Evolutionary conservation across 2,329 filamentous ascomycete genomes (phyloP).

Genomic region (Aspergillus japonicus): DNA sequence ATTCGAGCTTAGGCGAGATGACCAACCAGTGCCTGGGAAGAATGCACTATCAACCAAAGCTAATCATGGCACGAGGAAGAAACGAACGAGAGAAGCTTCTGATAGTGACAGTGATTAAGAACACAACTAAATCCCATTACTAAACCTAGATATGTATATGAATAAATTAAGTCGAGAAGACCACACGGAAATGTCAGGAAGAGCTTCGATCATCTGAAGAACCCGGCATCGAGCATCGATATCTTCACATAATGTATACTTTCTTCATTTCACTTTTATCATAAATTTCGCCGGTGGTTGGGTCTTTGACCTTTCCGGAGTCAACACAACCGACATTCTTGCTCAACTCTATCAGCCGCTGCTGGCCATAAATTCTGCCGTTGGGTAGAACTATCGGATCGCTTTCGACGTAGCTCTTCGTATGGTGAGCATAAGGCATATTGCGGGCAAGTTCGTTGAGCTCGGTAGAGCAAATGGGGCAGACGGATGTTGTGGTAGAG

Average conservation of each 20-base stretch:
- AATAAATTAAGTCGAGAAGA: background rate
- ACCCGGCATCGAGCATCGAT: background rate
- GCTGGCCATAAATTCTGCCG: slow-evolving; percentile 76
- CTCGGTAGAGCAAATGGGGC: slow-evolving; percentile 93
- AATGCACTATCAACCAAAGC: slow-evolving; percentile 1
- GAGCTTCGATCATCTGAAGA: background rate
- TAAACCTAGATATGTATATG: background rate
- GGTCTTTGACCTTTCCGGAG: slow-evolving; percentile 69
- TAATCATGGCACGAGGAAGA: slow-evolving; percentile 32
- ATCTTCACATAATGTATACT: slow-evolving; percentile 76
- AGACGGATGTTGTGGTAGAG: slow-evolving; percentile 70
- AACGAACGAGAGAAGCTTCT: slow-evolving; percentile 32
- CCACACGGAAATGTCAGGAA: background rate
- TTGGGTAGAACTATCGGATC: slow-evolving; percentile 87
- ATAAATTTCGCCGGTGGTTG: slow-evolving; percentile 70
- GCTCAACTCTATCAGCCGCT: slow-evolving; percentile 71
- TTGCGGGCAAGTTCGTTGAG: slow-evolving; percentile 85
- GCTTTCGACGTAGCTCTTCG: slow-evolving; percentile 85
- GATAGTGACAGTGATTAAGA: slow-evolving; percentile 25
- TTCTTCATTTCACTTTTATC: slow-evolving; percentile 67
- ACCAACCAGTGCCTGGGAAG: slow-evolving; percentile 13
- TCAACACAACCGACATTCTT: slow-evolving; percentile 69
- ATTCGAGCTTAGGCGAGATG: slow-evolving; percentile 43
- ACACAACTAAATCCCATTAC: background rate
- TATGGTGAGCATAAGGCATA: slow-evolving; percentile 93